A percentile compares a stretch with the other conserved stretches of the same genome.
Conservation (phyloP, 257 asterid species). For the Scutellaria barbata region DNA sequence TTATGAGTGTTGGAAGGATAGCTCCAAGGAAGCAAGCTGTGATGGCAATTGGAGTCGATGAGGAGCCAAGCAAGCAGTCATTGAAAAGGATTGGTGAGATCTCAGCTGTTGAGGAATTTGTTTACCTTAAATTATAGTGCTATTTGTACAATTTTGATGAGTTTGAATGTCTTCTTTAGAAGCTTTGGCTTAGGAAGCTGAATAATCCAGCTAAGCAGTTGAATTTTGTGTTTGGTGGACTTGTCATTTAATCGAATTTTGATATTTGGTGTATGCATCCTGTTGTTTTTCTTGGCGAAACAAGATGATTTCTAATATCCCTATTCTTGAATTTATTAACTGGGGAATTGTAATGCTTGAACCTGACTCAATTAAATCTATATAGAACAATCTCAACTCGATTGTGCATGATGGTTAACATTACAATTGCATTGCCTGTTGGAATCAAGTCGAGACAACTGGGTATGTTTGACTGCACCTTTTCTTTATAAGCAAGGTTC, state of each 20-base stretch:
- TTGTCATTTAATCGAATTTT: no score
- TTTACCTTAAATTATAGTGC: conserved; percentile 67
- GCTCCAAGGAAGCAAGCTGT: conserved; percentile 93
- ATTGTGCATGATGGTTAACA: no score
- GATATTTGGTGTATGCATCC: conserved; percentile 23
- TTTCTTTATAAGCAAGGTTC: no score
- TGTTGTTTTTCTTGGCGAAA: not conserved
- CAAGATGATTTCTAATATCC: not conserved
- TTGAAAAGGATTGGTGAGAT: conserved; percentile 87
- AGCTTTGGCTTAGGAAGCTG: conserved; percentile 7
- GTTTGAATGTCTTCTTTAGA: conserved; percentile 6
- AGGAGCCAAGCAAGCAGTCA: conserved; percentile 76
- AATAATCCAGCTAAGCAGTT: conserved; percentile 32
- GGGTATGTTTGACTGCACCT: no score
- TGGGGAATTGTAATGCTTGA: no score
- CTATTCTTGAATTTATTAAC: no score
- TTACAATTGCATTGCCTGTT: no score
- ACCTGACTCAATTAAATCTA: no score
- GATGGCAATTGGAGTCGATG: conserved; percentile 97
- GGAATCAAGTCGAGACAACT: no score
- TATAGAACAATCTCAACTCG: no score
- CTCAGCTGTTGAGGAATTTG: conserved; percentile 81
- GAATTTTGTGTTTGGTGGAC: conserved; percentile 4
- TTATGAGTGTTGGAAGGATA: conserved; percentile 87
- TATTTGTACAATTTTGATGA: conserved; percentile 41